Evolutionary conservation across 1,284 basidiomycete genomes (phyloP).

Genomic region (Pseudomicrostroma phylloplanum): DNA sequence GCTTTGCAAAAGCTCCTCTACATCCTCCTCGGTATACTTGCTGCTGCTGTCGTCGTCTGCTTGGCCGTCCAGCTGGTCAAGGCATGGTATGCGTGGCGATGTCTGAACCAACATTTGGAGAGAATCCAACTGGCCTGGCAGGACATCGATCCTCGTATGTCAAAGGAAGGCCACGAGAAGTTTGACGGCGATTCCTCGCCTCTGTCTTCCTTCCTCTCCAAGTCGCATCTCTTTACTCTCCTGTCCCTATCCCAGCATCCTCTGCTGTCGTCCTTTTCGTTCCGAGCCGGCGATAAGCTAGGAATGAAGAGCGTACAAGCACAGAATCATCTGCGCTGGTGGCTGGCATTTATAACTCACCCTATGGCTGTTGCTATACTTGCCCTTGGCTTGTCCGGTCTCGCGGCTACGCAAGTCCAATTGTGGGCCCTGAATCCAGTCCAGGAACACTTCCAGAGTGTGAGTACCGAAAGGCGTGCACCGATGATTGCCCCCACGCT

Average conservation of each 20-base stretch:
- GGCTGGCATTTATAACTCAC: conserved; percentile 80
- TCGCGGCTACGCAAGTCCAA: conserved; percentile 82
- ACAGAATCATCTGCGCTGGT: conserved; percentile 60
- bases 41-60: conserved; percentile 19
- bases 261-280: conserved; percentile 20
- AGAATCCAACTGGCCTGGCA: conserved; percentile 18
- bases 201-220: conserved; percentile 12
- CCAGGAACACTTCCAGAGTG: conserved; percentile 16
- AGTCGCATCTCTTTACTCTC: conserved; percentile 20
- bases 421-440: conserved; percentile 56
- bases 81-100: conserved; percentile 33
- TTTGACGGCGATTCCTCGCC: neutral
- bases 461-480: neutral
- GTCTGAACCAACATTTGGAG: conserved; percentile 21
- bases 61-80: conserved; percentile 15
- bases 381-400: conserved; percentile 78
- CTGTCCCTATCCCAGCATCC: conserved; percentile 32
- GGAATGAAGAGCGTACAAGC: conserved; percentile 18
- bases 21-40: conserved; percentile 20
- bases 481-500: neutral
- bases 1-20: conserved; percentile 18
- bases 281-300: conserved; percentile 15
- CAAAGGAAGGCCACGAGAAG: neutral
- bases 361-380: conserved; percentile 81
- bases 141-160: neutral